Percentiles rank a stretch among this genome's conserved stretches.
phyloP scores from a whole-genome alignment of 2,329 filamentous ascomycete genomes.

The Piedraia hortae region DNA sequence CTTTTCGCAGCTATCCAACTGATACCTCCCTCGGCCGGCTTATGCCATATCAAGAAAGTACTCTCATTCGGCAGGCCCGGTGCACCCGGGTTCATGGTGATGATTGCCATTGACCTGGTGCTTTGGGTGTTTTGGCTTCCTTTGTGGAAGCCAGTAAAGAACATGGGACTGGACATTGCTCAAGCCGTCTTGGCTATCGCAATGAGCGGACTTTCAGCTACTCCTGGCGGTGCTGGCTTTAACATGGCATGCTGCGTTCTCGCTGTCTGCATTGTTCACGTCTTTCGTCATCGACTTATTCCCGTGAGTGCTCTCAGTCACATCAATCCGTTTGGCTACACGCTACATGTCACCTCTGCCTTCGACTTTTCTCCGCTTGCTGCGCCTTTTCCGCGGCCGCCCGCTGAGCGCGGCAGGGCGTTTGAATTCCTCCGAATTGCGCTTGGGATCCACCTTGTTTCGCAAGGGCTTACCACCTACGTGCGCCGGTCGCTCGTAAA shows the following conservation, averaged over 20 bases:
- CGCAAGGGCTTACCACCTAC: conserved; percentile 13
- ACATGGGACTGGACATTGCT: conserved; percentile 65
- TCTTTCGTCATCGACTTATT: conserved; percentile 25
- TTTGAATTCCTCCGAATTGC: conserved; percentile 10
- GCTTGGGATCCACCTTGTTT: conserved; percentile 14
- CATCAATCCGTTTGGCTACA: conserved; percentile 13
- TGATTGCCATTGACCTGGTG: conserved; percentile 63
- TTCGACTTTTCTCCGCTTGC: conserved; percentile 10
- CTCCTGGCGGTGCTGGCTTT: conserved; percentile 38
- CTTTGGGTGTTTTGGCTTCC: conserved; percentile 57
- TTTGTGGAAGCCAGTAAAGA: conserved; percentile 64
- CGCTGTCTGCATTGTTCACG: conserved; percentile 30
- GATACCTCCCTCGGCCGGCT: conserved; percentile 47
- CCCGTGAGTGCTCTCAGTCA: conserved; percentile 14
- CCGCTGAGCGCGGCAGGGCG: conserved; percentile 10
- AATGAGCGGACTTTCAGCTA: conserved; percentile 52
- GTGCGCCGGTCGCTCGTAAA: conserved; percentile 12
- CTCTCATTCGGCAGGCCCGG: conserved; percentile 57
- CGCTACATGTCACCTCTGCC: conserved; percentile 10
- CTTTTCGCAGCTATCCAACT: conserved; percentile 84
- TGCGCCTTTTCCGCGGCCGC: conserved; percentile 8
- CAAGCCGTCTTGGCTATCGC: conserved; percentile 85
- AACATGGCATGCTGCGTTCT: conserved; percentile 44
- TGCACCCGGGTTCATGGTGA: conserved; percentile 61
- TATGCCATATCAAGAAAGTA: conserved; percentile 66